A percentile compares a stretch with the other conserved stretches of the same genome.
phyloP scores from a whole-genome alignment of 208 protist species.

The Trypanosoma melophagium region DNA sequence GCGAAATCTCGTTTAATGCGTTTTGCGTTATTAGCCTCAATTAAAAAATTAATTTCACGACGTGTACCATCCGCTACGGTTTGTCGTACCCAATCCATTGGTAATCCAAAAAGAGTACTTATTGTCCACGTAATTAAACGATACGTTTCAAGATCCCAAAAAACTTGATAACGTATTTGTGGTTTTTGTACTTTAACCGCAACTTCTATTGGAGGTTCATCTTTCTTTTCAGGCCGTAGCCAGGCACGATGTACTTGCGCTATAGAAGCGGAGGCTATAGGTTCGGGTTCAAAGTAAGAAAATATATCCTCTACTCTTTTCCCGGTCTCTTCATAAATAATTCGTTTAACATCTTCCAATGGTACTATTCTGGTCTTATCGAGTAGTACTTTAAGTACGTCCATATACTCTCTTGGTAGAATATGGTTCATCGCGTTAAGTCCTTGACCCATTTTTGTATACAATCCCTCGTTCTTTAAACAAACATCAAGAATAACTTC shows the following conservation, averaged over 20 bases:
- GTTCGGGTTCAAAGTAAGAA: slow-evolving; percentile 78
- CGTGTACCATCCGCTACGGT: slow-evolving; percentile 72
- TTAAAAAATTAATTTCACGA: slow-evolving; percentile 82
- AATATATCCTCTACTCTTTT: slow-evolving; percentile 76
- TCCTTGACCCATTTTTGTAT: slow-evolving; percentile 88
- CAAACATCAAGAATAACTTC: slow-evolving; percentile 55
- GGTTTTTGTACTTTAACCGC: slow-evolving; percentile 95
- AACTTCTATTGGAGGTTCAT: slow-evolving; percentile 44
- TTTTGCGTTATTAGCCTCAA: slow-evolving; percentile 74
- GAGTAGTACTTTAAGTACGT: slow-evolving; percentile 70
- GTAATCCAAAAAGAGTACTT: slow-evolving; percentile 70
- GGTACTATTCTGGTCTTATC: slow-evolving; percentile 62
- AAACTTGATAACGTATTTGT: slow-evolving; percentile 68
- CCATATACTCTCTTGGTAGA: slow-evolving; percentile 79
- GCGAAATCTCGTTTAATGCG: slow-evolving; percentile 50
- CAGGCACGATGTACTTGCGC: slow-evolving; percentile 91
- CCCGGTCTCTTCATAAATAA: slow-evolving; percentile 70
- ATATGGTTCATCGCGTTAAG: slow-evolving; percentile 89
- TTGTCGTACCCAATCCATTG: slow-evolving; percentile 66
- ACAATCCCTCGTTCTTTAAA: slow-evolving; percentile 83
- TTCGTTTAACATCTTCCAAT: slow-evolving; percentile 42
- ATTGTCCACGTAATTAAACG: slow-evolving; percentile 60
- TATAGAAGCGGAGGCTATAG: slow-evolving; percentile 93
- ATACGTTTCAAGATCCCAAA: slow-evolving; percentile 83
- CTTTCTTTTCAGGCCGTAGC: slow-evolving; percentile 32